Evolutionary conservation across 1,139 yeast genomes (phyloP).

Genomic region (Yamadazyma mexicana): DNA sequence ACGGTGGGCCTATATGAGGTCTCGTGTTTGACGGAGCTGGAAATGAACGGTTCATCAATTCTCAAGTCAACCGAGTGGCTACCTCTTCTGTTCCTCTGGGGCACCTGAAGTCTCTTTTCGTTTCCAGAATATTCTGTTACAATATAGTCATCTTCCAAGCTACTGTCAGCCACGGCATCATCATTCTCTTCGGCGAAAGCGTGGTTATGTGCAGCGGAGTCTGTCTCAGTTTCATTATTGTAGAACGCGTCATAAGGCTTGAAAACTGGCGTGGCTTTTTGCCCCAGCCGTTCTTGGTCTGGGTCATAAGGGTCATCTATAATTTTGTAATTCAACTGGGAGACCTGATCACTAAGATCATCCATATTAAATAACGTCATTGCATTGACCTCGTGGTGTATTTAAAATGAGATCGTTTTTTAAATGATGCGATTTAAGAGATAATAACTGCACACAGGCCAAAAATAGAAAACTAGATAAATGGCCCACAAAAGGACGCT

Average conservation of each 20-base stretch:
- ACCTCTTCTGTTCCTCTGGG: constrained; percentile 13
- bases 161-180: neutral
- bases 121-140: constrained; percentile 2
- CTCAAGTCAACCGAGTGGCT: constrained; percentile 23
- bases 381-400: neutral
- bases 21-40: constrained; percentile 22
- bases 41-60: constrained; percentile 27
- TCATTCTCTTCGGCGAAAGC: neutral
- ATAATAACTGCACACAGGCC: too few species aligned
- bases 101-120: constrained; percentile 6
- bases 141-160: constrained; percentile 1
- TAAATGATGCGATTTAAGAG: too few species aligned
- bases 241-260: neutral
- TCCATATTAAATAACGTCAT: constrained; percentile 21
- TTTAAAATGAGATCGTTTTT: too few species aligned
- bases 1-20: constrained; percentile 32
- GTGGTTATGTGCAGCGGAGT: neutral
- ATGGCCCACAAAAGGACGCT: too few species aligned
- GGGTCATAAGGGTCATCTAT: constrained; percentile 11
- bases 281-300: neutral
- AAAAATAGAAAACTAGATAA: too few species aligned
- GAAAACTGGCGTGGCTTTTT: neutral
- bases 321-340: constrained; percentile 18
- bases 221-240: neutral
- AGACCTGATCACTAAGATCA: constrained; percentile 18